These are phyloP conservation scores for Chlorencoelia australis DNA, from an alignment of 2,329 filamentous ascomycete species.

Conservation along the genomic window DNA sequence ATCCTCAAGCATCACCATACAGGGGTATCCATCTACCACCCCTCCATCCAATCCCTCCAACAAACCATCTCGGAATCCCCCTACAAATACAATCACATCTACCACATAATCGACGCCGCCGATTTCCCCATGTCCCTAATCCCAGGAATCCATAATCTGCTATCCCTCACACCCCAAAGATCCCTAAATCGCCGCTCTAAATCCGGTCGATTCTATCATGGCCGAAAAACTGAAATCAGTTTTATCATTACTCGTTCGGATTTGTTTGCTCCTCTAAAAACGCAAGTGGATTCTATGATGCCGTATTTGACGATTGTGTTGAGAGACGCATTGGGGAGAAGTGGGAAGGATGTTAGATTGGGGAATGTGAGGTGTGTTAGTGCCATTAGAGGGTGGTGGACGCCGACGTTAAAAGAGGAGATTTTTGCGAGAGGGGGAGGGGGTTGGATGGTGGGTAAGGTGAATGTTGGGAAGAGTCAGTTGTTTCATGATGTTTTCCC, in stretches of 20 bases:
- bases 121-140: constrained; percentile 94
- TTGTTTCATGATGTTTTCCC: constrained; percentile 84
- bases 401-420: constrained; percentile 71
- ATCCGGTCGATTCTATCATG: constrained; percentile 51
- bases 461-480: constrained; percentile 93
- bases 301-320: constrained; percentile 72
- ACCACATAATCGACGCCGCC: constrained; percentile 88
- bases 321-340: constrained; percentile 61
- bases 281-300: constrained; percentile 78
- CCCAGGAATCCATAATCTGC: constrained; percentile 59
- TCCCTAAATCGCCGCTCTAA: constrained; percentile 72
- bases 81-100: constrained; percentile 85
- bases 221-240: constrained; percentile 66
- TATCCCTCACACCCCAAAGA: constrained; percentile 64
- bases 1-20: constrained; percentile 65
- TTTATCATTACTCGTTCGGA: constrained; percentile 89
- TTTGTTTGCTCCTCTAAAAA: constrained; percentile 71
- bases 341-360: constrained; percentile 62
- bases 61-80: constrained; percentile 83
- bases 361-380: constrained; percentile 85
- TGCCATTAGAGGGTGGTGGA: constrained; percentile 84
- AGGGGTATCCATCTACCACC: constrained; percentile 66
- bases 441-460: constrained; percentile 95
- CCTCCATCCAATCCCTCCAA: constrained; percentile 68
- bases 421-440: constrained; percentile 77